These are phyloP conservation scores for Saussurea involucrata DNA, from an alignment of 129 eudicot species.

Conservation along the genomic window DNA sequence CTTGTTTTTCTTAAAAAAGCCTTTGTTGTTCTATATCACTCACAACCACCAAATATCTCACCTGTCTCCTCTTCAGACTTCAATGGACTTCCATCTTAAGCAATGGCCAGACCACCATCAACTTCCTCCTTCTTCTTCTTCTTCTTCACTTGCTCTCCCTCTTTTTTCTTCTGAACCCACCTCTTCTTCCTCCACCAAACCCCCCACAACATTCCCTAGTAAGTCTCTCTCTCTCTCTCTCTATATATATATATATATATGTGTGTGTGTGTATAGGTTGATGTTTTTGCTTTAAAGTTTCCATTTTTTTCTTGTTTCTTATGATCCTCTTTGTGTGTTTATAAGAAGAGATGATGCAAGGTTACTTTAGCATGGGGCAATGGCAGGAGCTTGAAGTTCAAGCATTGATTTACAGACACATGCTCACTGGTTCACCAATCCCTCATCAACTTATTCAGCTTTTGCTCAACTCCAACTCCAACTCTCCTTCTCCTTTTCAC, in stretches of 20 bases:
- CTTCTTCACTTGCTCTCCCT: conserved; percentile 51
- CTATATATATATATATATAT: no score
- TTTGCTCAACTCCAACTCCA: conserved; percentile 49
- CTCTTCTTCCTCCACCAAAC: conserved; percentile 15
- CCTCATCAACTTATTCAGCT: conserved; percentile 78
- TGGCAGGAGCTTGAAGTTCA: conserved; percentile 97
- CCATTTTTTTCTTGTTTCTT: not conserved
- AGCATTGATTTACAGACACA: conserved; percentile 75
- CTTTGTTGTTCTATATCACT: no score
- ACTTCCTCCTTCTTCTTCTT: conserved; percentile 47
- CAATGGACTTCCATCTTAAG: conserved; percentile 78
- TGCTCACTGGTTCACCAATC: conserved; percentile 69
- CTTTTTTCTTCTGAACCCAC: conserved; percentile 26
- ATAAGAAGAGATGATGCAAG: conserved; percentile 46
- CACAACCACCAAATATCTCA: not conserved
- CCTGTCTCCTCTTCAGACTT: conserved; percentile 20
- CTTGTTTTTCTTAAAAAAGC: no score
- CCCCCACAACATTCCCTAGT: conserved; percentile 14
- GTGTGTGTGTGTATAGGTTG: no score
- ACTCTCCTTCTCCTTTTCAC: conserved; percentile 37
- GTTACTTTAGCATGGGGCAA: conserved; percentile 74
- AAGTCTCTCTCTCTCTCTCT: conserved; percentile 27
- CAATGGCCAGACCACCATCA: conserved; percentile 54
- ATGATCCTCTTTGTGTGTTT: not conserved
- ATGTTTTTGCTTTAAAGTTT: not conserved